These are phyloP conservation scores for Astrocystis sublimbata DNA, from an alignment of 495 filamentous ascomycete genomes.

Conservation along the genomic window DNA sequence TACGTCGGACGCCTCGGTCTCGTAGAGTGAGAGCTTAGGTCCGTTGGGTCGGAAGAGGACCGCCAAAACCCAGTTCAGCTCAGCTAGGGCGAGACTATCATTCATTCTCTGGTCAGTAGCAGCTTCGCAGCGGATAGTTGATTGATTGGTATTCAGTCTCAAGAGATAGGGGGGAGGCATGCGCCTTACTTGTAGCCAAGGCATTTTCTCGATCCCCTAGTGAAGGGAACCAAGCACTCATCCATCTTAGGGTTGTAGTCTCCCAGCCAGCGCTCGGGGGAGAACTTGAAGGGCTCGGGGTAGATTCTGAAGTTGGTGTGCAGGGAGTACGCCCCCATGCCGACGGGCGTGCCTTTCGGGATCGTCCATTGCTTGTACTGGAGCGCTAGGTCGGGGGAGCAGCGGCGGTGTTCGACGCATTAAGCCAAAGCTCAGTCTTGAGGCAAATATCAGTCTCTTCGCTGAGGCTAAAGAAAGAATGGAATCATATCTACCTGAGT, in stretches of 20 bases:
- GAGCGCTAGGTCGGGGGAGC: slow-evolving; percentile 24
- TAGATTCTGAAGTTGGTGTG: slow-evolving; percentile 39
- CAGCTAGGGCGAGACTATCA: not conserved
- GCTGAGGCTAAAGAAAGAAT: not conserved
- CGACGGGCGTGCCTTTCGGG: slow-evolving; percentile 19
- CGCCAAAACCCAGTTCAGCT: slow-evolving; percentile 30
- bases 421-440: slow-evolving; percentile 23
- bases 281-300: slow-evolving; percentile 36
- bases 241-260: slow-evolving; percentile 30
- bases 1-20: slow-evolving; percentile 35
- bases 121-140: too few species aligned
- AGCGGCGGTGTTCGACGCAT: slow-evolving; percentile 26
- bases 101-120: too few species aligned
- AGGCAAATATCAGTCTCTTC: not conserved
- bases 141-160: not conserved
- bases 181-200: slow-evolving; percentile 26
- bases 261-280: slow-evolving; percentile 46
- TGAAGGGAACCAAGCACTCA: slow-evolving; percentile 24
- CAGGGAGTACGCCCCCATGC: slow-evolving; percentile 29
- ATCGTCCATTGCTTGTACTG: slow-evolving; percentile 27
- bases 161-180: not conserved
- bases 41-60: slow-evolving; percentile 30
- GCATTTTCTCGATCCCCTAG: slow-evolving; percentile 24
- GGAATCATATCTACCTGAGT: slow-evolving; percentile 29
- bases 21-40: slow-evolving; percentile 31